Percentiles rank a stretch among this genome's conserved stretches.
Conservation (phyloP, 2,329 filamentous ascomycete genomes). For the Knufia petricola region DNA sequence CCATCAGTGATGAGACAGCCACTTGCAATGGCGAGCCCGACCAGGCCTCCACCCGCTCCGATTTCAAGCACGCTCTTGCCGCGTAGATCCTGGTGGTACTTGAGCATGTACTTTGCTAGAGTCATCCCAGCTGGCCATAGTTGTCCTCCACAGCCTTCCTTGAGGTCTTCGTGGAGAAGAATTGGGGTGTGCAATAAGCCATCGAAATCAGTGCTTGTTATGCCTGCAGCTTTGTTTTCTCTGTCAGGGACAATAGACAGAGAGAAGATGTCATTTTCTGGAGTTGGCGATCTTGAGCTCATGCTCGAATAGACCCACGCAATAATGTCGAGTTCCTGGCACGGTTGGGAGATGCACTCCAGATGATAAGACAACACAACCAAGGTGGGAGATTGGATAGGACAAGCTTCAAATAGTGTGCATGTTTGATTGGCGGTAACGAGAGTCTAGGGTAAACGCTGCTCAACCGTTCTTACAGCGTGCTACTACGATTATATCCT, state of each 20-base stretch:
- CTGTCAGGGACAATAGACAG: conserved; percentile 48
- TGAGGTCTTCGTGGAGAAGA: conserved; percentile 73
- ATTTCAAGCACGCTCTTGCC: conserved; percentile 62
- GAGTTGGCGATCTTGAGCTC: conserved; percentile 21
- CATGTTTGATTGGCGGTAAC: no score
- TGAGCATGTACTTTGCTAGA: conserved; percentile 72
- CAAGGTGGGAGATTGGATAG: no score
- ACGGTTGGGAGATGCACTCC: no score
- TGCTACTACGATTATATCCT: no score
- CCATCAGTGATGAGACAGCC: conserved; percentile 45
- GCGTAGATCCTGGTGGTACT: conserved; percentile 18
- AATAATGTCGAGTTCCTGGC: background rate
- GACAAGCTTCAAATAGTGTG: no score
- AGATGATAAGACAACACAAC: no score
- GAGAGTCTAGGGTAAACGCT: no score
- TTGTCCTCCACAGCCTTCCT: conserved; percentile 82
- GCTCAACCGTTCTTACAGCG: no score
- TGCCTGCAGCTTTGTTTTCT: conserved; percentile 42
- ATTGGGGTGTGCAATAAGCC: conserved; percentile 60
- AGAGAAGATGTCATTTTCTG: conserved; percentile 28
- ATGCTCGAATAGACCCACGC: conserved; percentile 7
- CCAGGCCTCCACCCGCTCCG: conserved; percentile 82
- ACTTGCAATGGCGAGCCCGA: conserved; percentile 55
- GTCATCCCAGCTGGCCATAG: conserved; percentile 92
- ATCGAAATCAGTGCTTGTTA: conserved; percentile 55